These are phyloP conservation scores for Russula compacta DNA, from an alignment of 768 basidiomycete genomes.

Conservation along the genomic window DNA sequence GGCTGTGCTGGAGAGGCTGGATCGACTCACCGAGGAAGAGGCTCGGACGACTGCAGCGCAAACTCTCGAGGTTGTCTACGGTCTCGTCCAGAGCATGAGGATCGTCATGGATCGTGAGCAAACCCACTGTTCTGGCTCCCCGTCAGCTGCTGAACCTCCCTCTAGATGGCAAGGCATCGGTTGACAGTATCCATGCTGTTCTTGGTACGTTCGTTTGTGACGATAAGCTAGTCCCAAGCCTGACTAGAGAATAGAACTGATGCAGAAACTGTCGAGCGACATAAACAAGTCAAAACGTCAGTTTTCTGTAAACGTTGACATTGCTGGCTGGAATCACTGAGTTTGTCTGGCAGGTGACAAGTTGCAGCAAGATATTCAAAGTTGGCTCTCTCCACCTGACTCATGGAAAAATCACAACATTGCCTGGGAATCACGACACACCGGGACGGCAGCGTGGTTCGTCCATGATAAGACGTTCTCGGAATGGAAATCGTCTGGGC, in stretches of 20 bases:
- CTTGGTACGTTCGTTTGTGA: not conserved
- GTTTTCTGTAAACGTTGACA: not conserved
- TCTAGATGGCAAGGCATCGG: not conserved
- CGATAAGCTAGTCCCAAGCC: not conserved
- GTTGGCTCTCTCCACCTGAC: not conserved
- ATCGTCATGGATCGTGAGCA: not conserved
- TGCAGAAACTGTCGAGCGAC: not conserved
- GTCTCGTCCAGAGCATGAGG: not conserved
- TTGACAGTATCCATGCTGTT: not conserved
- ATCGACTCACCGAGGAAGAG: not conserved
- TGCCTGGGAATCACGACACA: not conserved
- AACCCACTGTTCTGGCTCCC: not conserved
- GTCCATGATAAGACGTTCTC: not conserved
- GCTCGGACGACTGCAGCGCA: not conserved
- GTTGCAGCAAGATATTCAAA: not conserved
- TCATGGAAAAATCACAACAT: not conserved
- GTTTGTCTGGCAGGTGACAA: not conserved
- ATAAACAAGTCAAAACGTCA: not conserved
- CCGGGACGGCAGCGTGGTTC: not conserved
- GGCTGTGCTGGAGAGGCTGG: not conserved
- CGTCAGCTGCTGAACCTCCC: not conserved
- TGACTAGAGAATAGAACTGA: not conserved
- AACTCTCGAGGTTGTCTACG: not conserved
- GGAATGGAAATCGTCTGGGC: not conserved
- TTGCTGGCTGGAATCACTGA: not conserved